phyloP scores from a whole-genome alignment of 306 rosid genomes.

The Ceratonia siliqua region DNA sequence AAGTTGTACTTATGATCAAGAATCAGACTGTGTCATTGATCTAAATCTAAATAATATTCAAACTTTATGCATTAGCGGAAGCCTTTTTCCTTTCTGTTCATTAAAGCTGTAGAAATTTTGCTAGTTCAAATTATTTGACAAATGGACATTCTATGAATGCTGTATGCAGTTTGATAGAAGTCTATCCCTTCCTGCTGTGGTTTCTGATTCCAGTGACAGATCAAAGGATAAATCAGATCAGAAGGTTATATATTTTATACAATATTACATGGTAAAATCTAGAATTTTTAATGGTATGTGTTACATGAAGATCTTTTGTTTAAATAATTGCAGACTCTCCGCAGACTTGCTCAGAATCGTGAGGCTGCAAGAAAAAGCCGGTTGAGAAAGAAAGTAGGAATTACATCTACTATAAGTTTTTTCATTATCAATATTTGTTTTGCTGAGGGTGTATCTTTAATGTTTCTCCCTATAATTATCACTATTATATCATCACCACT shows the following conservation, averaged over 20 bases:
- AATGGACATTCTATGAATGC: slow-evolving; percentile 38
- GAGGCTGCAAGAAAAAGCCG: slow-evolving; percentile 99
- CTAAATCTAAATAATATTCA: slow-evolving; percentile 1
- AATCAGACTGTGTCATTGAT: background rate
- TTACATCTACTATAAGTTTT: background rate
- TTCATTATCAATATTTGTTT: background rate
- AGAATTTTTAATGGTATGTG: slow-evolving; percentile 17
- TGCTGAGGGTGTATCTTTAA: background rate
- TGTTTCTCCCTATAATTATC: background rate
- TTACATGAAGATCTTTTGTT: slow-evolving; percentile 24
- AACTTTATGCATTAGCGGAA: background rate
- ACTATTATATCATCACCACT: background rate
- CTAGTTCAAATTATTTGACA: background rate
- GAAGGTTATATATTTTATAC: slow-evolving; percentile 61
- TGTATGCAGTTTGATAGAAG: slow-evolving; percentile 68
- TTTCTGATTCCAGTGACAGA: slow-evolving; percentile 90
- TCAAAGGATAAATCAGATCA: slow-evolving; percentile 91
- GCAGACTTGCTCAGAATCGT: slow-evolving; percentile 97
- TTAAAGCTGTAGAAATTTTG: slow-evolving; percentile 1
- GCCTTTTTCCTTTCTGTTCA: slow-evolving; percentile 16
- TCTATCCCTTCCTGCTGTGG: slow-evolving; percentile 55
- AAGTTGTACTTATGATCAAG: background rate
- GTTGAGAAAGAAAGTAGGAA: slow-evolving; percentile 81
- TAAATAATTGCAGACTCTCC: slow-evolving; percentile 69
- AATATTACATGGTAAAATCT: slow-evolving; percentile 8